Evolutionary conservation across 2,329 filamentous ascomycete species (phyloP), one percentile per base, ranked within the genome.

Genomic region (Periconia sp.): DNA sequence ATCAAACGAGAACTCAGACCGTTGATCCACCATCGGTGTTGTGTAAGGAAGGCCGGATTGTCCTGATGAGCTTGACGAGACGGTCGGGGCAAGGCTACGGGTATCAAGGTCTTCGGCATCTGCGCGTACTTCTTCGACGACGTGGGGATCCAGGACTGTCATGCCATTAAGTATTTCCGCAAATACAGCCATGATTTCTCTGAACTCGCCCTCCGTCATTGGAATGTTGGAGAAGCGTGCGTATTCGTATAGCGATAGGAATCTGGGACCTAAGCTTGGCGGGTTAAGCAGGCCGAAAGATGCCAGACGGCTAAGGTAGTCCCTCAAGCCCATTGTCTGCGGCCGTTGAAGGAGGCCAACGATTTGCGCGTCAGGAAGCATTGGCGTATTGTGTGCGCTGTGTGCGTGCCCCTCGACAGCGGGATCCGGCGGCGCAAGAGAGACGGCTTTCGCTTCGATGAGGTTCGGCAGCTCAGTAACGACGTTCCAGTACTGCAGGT

Each of bases 391-490:
- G 16, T 63, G 56, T 6, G 56, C 55, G 33, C 55, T 46, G 35
- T 57, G 56, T 6, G 52, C 42, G 3, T 43, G 44, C 12, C 36
- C 47, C 33, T 66, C 64, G 17, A 71, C 58, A 3, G 72, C 67
- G 4, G 78, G 76, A 52, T 80, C 77, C 1, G 77, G 75, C 21
- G 86, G 89, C 0, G 88, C 89, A 25, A 96, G 80, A 0, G 89
- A 91, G n/a, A 96, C 83, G 1, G 91, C 92, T 68, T 92, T 92
- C 8, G 89, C 92, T 73, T 97, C 92, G 50, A 97, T 88, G 19
- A 97, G 78, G 63, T 95, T 87, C 1, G 92, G 89, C 17, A 99
- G 78, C 69, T 97, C 92, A 25, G 81, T 79, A 13, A 96, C 78
- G 17, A 99, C 89, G 2, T 84, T 84, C 56, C 79, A 80, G 69